Evolutionary conservation across 805 yeast species (phyloP), one percentile per base, ranked within the genome.

Genomic region (Kurtzmaniella fragi): DNA sequence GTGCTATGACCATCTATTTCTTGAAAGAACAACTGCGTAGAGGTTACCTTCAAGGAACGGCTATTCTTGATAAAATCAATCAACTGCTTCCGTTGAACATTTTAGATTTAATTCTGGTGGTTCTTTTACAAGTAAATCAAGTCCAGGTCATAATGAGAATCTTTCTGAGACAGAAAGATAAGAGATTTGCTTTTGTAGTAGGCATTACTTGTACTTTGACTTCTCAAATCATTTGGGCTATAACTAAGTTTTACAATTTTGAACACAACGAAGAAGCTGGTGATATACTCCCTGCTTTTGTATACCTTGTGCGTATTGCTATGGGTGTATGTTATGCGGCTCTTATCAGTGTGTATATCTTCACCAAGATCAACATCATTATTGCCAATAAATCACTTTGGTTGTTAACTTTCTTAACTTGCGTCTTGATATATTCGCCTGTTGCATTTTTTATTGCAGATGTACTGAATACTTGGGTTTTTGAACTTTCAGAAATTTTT

Each of bases 391-490:
- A 62, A 28, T 59, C 57, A 15, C 71, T 83, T 40, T 61, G 82
- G 50, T 59, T 80, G 1, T 56, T 85, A n/a, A 72, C 88, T 0
- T 14, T 76, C 0, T 55, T 82, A 17, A 76, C 85, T 3, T 53
- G 77, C 6, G 43, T 83, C 1, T 70, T 79, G 10, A 73, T 81
- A 1, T 71, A 78, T 45, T 54, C 80, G 8, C 82, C 86, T 7
- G 77, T 82, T 29, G 83, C 80, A 0, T 77, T 85, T 45, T 86
- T 84, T 54, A 70, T 86, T 35, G 83, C 88, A 4, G 95, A 85
- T 61, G 77, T 86, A 3, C 73, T 90, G 0, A 80, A 78, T 54
- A 70, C 80, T 5, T 86, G 89, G 84, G 79, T 81, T n/a, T 75
- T 75, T 41, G 84, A 81, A 45, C 64, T 84, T 37, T 78, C 88